phyloP scores from a whole-genome alignment of 106 monocot genomes.

The Dendrobium huoshanense region DNA sequence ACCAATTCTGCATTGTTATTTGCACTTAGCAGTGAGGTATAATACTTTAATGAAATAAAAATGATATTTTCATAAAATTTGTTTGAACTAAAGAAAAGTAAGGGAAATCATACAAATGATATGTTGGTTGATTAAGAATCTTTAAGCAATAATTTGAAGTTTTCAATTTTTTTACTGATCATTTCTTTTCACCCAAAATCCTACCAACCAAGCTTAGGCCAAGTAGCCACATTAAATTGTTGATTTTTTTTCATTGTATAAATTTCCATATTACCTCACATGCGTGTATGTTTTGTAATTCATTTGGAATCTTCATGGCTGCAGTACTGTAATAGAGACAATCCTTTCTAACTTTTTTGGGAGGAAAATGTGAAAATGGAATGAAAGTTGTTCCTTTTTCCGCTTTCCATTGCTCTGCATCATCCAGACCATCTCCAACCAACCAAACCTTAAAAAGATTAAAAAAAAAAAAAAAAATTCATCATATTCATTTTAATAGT shows the following conservation, averaged over 20 bases:
- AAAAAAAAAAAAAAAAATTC: not conserved
- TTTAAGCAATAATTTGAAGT: not conserved
- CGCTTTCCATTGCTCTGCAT: conserved; percentile 47
- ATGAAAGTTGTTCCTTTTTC: conserved; percentile 49
- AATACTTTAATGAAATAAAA: not conserved
- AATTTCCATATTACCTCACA: conserved; percentile 51
- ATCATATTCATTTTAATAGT: not conserved
- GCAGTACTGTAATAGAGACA: conserved; percentile 66
- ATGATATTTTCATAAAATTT: not conserved
- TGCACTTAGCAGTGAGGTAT: not conserved
- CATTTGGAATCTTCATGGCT: conserved; percentile 51
- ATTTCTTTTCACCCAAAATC: no score
- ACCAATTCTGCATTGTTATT: conserved; percentile 16
- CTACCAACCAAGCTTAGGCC: no score
- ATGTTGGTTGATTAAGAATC: not conserved
- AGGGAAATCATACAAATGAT: not conserved
- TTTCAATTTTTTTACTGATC: not conserved
- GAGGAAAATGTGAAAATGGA: conserved; percentile 66
- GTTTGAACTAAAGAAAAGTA: not conserved
- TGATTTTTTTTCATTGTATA: no score
- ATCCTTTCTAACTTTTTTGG: conserved; percentile 43
- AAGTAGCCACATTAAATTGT: no score
- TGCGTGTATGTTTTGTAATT: conserved; percentile 61
- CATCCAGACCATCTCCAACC: conserved; percentile 42
- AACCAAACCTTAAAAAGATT: conserved; percentile 49